These are phyloP conservation scores for Saturnispora besseyi DNA, from an alignment of 805 yeast species.

Conservation along the genomic window DNA sequence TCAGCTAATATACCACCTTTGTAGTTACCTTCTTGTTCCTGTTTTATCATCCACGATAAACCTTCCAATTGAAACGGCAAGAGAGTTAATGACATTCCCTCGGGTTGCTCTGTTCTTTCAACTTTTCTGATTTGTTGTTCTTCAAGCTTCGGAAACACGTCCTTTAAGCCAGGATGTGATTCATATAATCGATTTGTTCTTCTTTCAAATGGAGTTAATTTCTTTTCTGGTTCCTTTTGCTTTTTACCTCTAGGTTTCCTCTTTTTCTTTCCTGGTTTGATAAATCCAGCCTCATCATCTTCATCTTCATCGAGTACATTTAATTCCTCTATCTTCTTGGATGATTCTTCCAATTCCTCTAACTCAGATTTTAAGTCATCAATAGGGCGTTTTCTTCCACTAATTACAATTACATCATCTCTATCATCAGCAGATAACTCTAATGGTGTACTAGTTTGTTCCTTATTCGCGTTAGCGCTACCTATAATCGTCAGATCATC, in stretches of 20 bases:
- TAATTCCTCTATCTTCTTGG: constrained; percentile 21
- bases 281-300: constrained; percentile 31
- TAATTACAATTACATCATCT: constrained; percentile 1
- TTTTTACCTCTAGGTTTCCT: constrained; percentile 14
- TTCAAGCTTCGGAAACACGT: constrained; percentile 60
- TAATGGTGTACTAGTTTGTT: constrained; percentile 35
- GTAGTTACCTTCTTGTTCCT: constrained; percentile 74
- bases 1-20: constrained; percentile 93
- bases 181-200: constrained; percentile 60
- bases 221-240: constrained; percentile 33
- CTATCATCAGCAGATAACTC: constrained; percentile 17
- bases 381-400: constrained; percentile 4
- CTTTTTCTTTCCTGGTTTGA: constrained; percentile 8
- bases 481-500: constrained; percentile 29
- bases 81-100: constrained; percentile 59
- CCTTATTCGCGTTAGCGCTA: constrained; percentile 14
- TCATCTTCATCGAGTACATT: constrained; percentile 35
- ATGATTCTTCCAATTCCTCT: constrained; percentile 13
- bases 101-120: constrained; percentile 64
- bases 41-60: constrained; percentile 75
- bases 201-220: constrained; percentile 59
- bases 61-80: constrained; percentile 95
- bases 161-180: constrained; percentile 69
- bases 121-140: constrained; percentile 38
- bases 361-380: constrained; percentile 2